Percentiles rank a stretch among this genome's conserved stretches.
Conservation (phyloP, 208 protist genomes). For the Herpetomonas muscarum region DNA sequence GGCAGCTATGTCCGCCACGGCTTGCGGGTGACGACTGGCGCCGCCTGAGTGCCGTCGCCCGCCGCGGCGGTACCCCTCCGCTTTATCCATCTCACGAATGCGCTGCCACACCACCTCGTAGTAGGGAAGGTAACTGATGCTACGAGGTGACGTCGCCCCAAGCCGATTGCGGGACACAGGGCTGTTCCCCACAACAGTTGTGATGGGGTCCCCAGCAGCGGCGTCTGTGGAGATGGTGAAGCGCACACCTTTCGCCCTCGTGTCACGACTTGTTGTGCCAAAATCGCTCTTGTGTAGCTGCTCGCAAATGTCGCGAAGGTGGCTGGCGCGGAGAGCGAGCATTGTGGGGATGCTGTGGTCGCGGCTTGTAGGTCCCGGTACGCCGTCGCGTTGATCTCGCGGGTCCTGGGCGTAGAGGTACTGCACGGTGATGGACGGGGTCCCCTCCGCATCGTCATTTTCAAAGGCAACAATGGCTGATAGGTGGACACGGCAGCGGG, state of each 20-base stretch:
- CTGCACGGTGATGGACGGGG: not conserved
- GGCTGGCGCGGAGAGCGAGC: not conserved
- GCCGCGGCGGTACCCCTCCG: too few relatives aligned
- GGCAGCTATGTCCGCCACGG: not conserved
- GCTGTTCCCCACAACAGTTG: too few relatives aligned
- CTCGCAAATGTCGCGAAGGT: not conserved
- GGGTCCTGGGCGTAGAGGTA: constrained; percentile 1
- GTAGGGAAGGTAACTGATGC: too few relatives aligned
- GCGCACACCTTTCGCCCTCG: not conserved
- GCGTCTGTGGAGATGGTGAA: too few relatives aligned
- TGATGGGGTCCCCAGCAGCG: too few relatives aligned
- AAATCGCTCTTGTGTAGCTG: not conserved
- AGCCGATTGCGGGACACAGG: too few relatives aligned
- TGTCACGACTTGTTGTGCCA: not conserved
- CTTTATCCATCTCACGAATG: too few relatives aligned
- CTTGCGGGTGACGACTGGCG: not conserved
- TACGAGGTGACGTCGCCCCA: too few relatives aligned
- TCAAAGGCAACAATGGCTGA: constrained; percentile 31
- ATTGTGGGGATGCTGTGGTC: constrained; percentile 1
- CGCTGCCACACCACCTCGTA: too few relatives aligned
- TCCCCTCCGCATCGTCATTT: not conserved
- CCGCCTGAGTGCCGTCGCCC: too few relatives aligned
- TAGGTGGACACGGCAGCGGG: constrained; percentile 16
- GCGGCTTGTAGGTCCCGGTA: not conserved
- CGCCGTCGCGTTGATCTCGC: not conserved